phyloP scores from a whole-genome alignment of 139 green algal species.

The Micractinium sp. region DNA sequence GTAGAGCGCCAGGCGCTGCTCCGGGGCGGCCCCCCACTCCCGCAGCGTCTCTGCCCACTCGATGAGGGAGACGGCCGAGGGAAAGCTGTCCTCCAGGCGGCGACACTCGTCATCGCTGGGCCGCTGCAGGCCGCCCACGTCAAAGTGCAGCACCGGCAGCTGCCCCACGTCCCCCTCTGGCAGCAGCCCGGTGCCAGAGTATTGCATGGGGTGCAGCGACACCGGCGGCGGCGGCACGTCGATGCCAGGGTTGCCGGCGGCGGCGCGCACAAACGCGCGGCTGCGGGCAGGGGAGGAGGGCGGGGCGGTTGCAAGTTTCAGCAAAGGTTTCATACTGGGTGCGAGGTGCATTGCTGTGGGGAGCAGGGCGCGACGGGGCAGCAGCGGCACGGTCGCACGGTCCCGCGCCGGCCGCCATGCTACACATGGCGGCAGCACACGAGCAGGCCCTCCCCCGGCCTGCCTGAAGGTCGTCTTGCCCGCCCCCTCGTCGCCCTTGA shows the following conservation, averaged over 20 bases:
- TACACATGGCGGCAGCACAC: neutral
- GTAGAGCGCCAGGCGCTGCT: conserved; percentile 37
- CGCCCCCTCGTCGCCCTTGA: conserved; percentile 13
- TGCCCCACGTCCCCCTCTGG: neutral
- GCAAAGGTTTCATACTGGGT: too few species aligned
- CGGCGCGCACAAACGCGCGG: conserved; percentile 31
- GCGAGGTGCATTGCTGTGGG: too few species aligned
- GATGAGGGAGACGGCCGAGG: conserved; percentile 37
- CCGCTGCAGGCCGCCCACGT: conserved; percentile 2
- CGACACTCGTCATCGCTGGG: conserved; percentile 21
- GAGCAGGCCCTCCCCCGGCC: neutral
- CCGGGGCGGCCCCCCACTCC: conserved; percentile 31
- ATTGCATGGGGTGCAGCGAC: neutral
- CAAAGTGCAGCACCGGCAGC: conserved; percentile 24
- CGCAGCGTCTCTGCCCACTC: conserved; percentile 47
- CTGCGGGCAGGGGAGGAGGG: neutral
- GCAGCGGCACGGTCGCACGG: neutral
- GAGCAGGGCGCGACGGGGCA: neutral
- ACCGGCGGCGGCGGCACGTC: neutral
- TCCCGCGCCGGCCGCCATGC: neutral
- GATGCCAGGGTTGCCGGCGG: neutral
- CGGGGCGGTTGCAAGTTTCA: too few species aligned
- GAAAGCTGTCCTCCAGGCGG: conserved; percentile 23
- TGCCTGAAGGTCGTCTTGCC: conserved; percentile 25
- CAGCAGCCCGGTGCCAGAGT: neutral